These are phyloP conservation scores for Gaillardinia entomophila DNA, from an alignment of 805 yeast species.

Conservation along the genomic window DNA sequence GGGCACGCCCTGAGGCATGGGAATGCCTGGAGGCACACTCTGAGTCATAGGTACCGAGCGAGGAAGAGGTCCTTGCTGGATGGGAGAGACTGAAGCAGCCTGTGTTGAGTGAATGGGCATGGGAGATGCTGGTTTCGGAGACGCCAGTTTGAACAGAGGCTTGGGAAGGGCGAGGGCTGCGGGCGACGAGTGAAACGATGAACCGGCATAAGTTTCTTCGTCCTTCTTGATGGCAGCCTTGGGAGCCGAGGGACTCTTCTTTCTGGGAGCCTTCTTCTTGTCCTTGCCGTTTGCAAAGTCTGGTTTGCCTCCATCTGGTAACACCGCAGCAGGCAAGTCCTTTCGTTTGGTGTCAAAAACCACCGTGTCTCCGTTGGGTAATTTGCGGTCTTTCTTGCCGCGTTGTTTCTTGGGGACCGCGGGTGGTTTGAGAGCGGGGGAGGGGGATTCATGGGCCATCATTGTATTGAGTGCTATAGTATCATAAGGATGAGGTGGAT, in stretches of 20 bases:
- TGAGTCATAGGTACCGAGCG: no score
- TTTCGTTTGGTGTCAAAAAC: slow-evolving; percentile 18
- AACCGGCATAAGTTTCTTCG: slow-evolving; percentile 46
- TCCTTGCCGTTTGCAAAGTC: slow-evolving; percentile 5
- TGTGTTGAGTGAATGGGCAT: slow-evolving; percentile 32
- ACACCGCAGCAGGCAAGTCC: slow-evolving; percentile 2
- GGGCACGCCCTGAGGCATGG: no score
- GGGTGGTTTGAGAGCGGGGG: background rate
- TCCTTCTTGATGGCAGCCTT: slow-evolving; percentile 7
- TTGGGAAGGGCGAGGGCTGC: slow-evolving; percentile 52
- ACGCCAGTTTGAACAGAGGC: slow-evolving; percentile 41
- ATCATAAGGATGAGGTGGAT: no score
- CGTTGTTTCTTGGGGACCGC: background rate
- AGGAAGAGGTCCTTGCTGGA: no score
- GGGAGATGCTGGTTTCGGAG: slow-evolving; percentile 14
- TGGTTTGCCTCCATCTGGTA: slow-evolving; percentile 11
- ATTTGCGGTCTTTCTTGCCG: slow-evolving; percentile 10
- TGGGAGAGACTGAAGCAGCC: no score
- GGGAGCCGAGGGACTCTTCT: slow-evolving; percentile 1
- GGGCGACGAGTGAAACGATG: slow-evolving; percentile 53
- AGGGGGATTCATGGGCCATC: background rate
- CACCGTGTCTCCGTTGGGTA: slow-evolving; percentile 26
- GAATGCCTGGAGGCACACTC: no score
- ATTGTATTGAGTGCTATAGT: background rate
- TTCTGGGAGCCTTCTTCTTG: slow-evolving; percentile 1